Base-by-base conservation (phyloP, 2,329 filamentous ascomycete species). In the Dothideomycetes sp. region DNA sequence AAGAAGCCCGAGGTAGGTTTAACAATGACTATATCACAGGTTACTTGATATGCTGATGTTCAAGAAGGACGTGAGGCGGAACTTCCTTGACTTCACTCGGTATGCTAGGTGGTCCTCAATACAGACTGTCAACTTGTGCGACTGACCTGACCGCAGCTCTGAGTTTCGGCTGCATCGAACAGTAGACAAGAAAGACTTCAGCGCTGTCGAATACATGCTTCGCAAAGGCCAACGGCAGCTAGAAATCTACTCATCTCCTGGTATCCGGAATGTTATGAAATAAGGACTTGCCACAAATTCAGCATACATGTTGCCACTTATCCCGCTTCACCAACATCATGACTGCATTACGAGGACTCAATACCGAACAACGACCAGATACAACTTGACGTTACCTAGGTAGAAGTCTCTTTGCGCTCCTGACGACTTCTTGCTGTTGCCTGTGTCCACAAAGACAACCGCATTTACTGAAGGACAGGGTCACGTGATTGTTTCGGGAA, bases 161-260 rank as follows among this genome's bases (percentile, higher is more conserved):
- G 86, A 95, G 56, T 96, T 98, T 56, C 68, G 83, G 82, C 57
- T 72, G 84, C 55, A 56, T 76, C 10, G 57, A 60, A 7, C 60
- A 93, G 41, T 44, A 15, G 80, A 83, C 60, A 91, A 85, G 63
- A 86, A 84, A 51, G 86, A 94, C 56, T 94, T 94, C 61, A 70
- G 72, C 12, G 80, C 86, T 5, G 81, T 95, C 43, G 88, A 95
- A 61, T 91, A 85, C 59, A 67, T 94, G 23, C 58, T 95, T 37
- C 75, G 88, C 45, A 89, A 85, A 59, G 88, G 88, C 16, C 73
- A 76, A 28, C 74, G 84, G 31, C 86, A 94, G 58, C 68, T 95
- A 13, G 85, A 94, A 48, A 74, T 79, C 32, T 91, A 91, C 62
- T 76, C 81, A n/a, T 76, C 80, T 5, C 78, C 82, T 18, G 82